Conservation (phyloP, 2,329 filamentous ascomycete species). For the Falciphora oryzae region DNA sequence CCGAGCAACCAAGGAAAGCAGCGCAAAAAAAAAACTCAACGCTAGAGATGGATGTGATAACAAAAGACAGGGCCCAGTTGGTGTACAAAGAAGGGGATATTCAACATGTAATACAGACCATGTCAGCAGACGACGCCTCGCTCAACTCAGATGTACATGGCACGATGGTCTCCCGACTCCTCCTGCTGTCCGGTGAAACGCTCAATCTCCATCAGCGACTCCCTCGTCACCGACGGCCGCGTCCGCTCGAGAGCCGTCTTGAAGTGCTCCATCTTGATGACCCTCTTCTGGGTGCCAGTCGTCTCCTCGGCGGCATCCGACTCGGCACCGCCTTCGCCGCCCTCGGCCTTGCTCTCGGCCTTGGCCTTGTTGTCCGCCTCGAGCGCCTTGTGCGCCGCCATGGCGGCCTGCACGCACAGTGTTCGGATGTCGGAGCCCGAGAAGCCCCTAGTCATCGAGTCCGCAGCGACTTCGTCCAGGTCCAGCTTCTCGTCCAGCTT, state of each 20-base stretch:
- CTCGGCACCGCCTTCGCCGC: background rate
- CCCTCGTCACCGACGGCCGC: constrained; percentile 5
- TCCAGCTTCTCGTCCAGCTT: constrained; percentile 77
- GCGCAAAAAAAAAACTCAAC: no score
- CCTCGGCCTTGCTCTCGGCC: background rate
- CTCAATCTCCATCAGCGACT: constrained; percentile 6
- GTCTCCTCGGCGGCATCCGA: background rate
- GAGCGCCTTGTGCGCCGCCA: constrained; percentile 5
- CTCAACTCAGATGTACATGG: constrained; percentile 5
- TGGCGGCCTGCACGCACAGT: constrained; percentile 7
- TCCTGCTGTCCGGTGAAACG: constrained; percentile 4
- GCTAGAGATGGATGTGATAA: no score
- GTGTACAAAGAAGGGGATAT: no score
- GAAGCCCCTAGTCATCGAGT: constrained; percentile 1
- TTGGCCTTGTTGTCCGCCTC: background rate
- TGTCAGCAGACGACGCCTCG: no score
- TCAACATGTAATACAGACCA: no score
- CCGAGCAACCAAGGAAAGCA: no score
- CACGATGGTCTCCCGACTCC: constrained; percentile 3
- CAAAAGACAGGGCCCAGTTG: no score
- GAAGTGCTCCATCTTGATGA: constrained; percentile 7
- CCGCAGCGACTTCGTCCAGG: constrained; percentile 51
- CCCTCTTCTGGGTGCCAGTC: constrained; percentile 1
- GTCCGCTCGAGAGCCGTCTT: constrained; percentile 1
- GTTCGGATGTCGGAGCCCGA: constrained; percentile 7